A percentile compares a stretch with the other conserved stretches of the same genome.
Evolutionary conservation across 306 rosid genomes (phyloP).

Genomic region (Bauhinia variegata): DNA sequence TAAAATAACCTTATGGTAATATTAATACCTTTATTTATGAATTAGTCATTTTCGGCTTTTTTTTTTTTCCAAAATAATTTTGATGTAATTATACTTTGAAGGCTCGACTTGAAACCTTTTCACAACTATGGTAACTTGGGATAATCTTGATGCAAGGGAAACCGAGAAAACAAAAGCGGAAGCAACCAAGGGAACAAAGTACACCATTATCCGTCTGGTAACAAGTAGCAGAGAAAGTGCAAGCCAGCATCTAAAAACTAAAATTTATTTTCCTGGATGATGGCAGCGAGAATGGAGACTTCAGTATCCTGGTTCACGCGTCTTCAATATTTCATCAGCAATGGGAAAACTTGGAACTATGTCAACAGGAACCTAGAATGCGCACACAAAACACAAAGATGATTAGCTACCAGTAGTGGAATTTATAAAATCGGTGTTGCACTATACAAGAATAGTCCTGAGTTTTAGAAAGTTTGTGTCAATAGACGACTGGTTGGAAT

Average conservation of each 20-base stretch:
- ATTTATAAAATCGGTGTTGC: neutral
- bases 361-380: conserved; percentile 83
- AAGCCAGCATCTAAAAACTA: neutral
- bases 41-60: too few relatives aligned
- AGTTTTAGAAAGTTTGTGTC: neutral
- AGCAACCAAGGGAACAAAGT: conserved; percentile 1
- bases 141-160: conserved; percentile 7
- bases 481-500: neutral
- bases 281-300: conserved; percentile 16
- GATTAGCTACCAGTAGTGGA: conserved; percentile 1
- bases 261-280: neutral
- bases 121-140: too few relatives aligned
- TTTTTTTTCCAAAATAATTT: too few relatives aligned
- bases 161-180: too few relatives aligned
- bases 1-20: neutral
- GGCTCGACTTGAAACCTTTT: too few relatives aligned
- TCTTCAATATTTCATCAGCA: conserved; percentile 59
- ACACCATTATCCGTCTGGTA: conserved; percentile 1
- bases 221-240: neutral
- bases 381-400: conserved; percentile 14
- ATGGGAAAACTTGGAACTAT: conserved; percentile 72
- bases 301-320: conserved; percentile 21
- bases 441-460: neutral
- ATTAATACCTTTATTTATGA: neutral
- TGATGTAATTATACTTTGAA: too few relatives aligned